Conservation (phyloP, 352 stramenopile species). For the Phytophthora pini region DNA sequence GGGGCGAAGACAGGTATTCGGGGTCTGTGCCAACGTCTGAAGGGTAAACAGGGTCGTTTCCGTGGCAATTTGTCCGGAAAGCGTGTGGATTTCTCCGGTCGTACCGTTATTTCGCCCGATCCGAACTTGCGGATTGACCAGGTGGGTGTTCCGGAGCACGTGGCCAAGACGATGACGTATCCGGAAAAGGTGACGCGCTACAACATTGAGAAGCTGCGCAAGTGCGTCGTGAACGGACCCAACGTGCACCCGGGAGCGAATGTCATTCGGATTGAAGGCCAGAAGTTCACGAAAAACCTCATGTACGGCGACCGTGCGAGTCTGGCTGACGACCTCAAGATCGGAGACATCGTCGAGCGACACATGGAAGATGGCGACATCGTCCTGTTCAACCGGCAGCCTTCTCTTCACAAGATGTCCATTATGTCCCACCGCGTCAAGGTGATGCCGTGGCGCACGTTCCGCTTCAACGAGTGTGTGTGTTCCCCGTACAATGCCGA, state of each 20-base stretch:
- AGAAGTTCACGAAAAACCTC: constrained; percentile 92
- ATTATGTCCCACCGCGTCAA: constrained; percentile 97
- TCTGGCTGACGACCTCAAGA: constrained; percentile 93
- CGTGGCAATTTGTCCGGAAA: constrained; percentile 99
- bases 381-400: constrained; percentile 99
- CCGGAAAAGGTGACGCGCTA: constrained; percentile 97
- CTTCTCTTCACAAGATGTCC: constrained; percentile 99
- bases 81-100: constrained; percentile 98
- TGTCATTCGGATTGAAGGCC: constrained; percentile 84
- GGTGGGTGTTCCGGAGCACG: constrained; percentile 94
- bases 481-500: constrained; percentile 99
- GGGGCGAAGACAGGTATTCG: constrained; percentile 95
- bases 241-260: constrained; percentile 98
- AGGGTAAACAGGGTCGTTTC: constrained; percentile 98
- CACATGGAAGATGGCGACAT: constrained; percentile 99
- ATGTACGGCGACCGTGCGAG: constrained; percentile 95
- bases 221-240: constrained; percentile 96
- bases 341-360: constrained; percentile 99
- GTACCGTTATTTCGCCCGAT: constrained; percentile 99
- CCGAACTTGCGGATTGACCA: constrained; percentile 97
- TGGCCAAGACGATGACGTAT: constrained; percentile 99
- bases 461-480: constrained; percentile 99
- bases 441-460: constrained; percentile 98
- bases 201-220: constrained; percentile 97
- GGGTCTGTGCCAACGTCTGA: constrained; percentile 97